Base-by-base conservation (phyloP, 208 protist species). In the Acanthamoeba royreba region DNA sequence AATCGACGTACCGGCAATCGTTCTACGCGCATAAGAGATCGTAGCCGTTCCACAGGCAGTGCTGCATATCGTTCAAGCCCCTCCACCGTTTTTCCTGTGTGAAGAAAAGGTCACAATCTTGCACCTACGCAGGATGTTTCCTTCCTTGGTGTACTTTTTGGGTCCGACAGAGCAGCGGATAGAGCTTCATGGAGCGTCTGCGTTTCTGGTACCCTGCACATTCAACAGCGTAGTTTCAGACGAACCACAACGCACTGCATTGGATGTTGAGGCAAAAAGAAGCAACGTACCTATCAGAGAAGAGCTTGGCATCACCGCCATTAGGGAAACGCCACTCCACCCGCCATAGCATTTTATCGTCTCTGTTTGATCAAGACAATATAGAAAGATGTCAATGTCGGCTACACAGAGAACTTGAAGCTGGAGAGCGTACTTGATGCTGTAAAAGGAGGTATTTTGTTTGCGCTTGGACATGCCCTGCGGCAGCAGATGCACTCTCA, bases 381-480 rank as follows among this genome's bases (percentile, higher is more conserved):
- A 40, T 49, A 42, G 15, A 47, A 52, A n/a, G n/a, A n/a, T n/a
- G n/a, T n/a, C n/a, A n/a, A n/a, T n/a, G n/a, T n/a, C n/a, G n/a
- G n/a, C n/a, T n/a, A 31, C n/a, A n/a, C n/a, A n/a, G n/a, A n/a
- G n/a, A n/a, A n/a, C n/a, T n/a, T n/a, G n/a, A n/a, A n/a, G n/a
- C n/a, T n/a, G n/a, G n/a, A n/a, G n/a, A n/a, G n/a, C n/a, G n/a
- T 38, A 90, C 83, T 69, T 61, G 38, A 90, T 72, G 55, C 33
- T 61, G 55, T 72, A 90, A 19, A 46, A 90, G 22, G 83, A 90
- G 13, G 83, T 90, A 53, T 90, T 90, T 69, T 90, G 83, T 2
- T 90, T 90, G 22, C 52, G 52, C 55, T 69, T 90, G 1, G 49
- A 25, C 83, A 90, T 90, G 55, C 52, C 83, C n/a, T 69, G 47